Base-by-base conservation (phyloP, 1,139 yeast species). In the Saccharomycopsis hybrid region DNA sequence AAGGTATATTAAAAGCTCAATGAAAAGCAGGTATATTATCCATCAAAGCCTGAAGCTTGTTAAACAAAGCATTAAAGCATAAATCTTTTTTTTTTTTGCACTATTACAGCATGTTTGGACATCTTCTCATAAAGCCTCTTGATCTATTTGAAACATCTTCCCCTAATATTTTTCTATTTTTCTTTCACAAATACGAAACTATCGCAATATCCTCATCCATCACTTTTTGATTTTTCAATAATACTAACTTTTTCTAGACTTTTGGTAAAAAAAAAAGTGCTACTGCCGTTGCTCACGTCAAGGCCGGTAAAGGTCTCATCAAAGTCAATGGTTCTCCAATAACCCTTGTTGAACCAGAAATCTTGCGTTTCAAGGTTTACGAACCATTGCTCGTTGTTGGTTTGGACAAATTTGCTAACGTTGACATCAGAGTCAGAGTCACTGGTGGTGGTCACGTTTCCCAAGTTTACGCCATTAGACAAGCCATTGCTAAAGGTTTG, bases 401-500 rank as follows among this genome's bases (percentile, higher is more conserved):
- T 70, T 84, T 92, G 71, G 98, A 94, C 83, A 92, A 92, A 79
- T 92, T 88, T 79, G 94, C 95, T 76, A 84, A 84, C 82, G 85
- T 92, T 68, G 98, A 92, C 77, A 88, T 92, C 79, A 90, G 97
- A 82, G 95, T 94, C 72, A 85, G 92, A 77, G 98, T 92, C 70
- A 81, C 95, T 71, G 98, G 98, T 77, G 98, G 98, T 88, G 98
- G 98, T 80, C 98, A 92, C 85, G 96, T 90, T 65, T 90, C 97
- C 62, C 98, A 92, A 82, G 95, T 92, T 64, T 90, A 90, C 82
- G 98, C 98, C 66, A 92, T 92, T 77, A 92, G 98, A 83, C 98
- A 92, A 80, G 98, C 98, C 63, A 88, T 92, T 74, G 97, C 98
- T 69, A 92, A 92, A 84, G 98, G 98, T 75, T 82, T 92, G 73